Evolutionary conservation across 2,329 filamentous ascomycete genomes (phyloP).

Genomic region (Juglanconis oblonga): DNA sequence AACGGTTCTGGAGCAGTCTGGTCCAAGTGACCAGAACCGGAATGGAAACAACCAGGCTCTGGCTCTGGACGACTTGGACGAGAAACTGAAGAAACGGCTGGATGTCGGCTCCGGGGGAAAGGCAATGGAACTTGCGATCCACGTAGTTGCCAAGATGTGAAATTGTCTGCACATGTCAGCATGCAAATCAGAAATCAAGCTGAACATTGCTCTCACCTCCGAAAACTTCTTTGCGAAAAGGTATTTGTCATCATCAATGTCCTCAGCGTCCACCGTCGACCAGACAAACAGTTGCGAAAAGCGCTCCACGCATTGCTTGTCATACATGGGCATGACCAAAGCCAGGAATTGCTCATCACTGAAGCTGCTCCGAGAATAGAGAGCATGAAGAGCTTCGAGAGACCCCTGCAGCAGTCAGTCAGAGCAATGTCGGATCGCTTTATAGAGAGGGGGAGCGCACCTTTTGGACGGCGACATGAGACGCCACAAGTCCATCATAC

Average conservation of each 20-base stretch:
- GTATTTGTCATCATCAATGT: slow-evolving; percentile 90
- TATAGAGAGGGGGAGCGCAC: slow-evolving; percentile 39
- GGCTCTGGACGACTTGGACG: slow-evolving; percentile 74
- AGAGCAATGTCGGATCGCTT: slow-evolving; percentile 14
- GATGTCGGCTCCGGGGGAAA: slow-evolving; percentile 64
- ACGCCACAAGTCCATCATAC: slow-evolving; percentile 66
- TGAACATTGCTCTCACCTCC: slow-evolving; percentile 57
- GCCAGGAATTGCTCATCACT: slow-evolving; percentile 74
- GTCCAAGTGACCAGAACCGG: slow-evolving; percentile 90
- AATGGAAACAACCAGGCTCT: slow-evolving; percentile 89
- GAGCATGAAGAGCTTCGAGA: slow-evolving; percentile 77
- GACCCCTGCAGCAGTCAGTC: slow-evolving; percentile 55
- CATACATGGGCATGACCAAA: slow-evolving; percentile 77
- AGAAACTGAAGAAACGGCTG: slow-evolving; percentile 77
- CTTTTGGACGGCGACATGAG: slow-evolving; percentile 71
- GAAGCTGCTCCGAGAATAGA: slow-evolving; percentile 74
- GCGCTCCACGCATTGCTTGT: slow-evolving; percentile 65
- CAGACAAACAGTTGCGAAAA: slow-evolving; percentile 74
- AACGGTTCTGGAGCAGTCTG: slow-evolving; percentile 69
- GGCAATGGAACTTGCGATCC: slow-evolving; percentile 68
- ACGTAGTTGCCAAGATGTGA: slow-evolving; percentile 83
- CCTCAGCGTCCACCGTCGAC: slow-evolving; percentile 74
- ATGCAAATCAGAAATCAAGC: neutral
- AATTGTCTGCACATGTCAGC: slow-evolving; percentile 60
- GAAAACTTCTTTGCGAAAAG: slow-evolving; percentile 90